phyloP scores from a whole-genome alignment of 2,329 filamentous ascomycete genomes.

The Ophiostoma perfectum region DNA sequence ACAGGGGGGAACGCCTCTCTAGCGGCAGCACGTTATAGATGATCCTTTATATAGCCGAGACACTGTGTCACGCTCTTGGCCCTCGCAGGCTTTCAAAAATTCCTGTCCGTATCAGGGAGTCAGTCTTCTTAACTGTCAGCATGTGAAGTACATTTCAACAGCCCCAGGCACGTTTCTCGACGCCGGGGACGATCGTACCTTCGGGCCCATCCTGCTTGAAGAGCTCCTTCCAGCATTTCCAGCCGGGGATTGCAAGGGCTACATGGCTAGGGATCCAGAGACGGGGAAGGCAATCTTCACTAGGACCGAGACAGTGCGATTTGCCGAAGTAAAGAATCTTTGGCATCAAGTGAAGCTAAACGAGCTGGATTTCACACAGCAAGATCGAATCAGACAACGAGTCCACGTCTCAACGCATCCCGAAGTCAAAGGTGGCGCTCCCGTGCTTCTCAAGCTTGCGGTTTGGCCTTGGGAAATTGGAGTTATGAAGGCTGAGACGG shows the following conservation, averaged over 20 bases:
- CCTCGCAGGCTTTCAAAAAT: no score
- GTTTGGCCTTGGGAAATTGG: slow-evolving; percentile 27
- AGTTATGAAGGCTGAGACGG: slow-evolving; percentile 27
- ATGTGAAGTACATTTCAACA: slow-evolving; percentile 40
- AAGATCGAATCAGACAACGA: slow-evolving; percentile 29
- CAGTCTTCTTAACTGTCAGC: slow-evolving; percentile 27
- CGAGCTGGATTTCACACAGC: slow-evolving; percentile 32
- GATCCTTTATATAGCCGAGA: no score
- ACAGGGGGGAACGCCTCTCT: no score
- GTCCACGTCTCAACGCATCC: slow-evolving; percentile 28
- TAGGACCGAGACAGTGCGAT: slow-evolving; percentile 27
- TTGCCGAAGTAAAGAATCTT: slow-evolving; percentile 33
- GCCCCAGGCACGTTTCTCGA: slow-evolving; percentile 32
- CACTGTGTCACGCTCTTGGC: no score
- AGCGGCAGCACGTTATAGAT: no score
- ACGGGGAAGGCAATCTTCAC: slow-evolving; percentile 31
- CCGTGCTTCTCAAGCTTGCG: slow-evolving; percentile 29
- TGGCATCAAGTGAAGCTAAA: slow-evolving; percentile 36
- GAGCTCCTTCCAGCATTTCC: slow-evolving; percentile 37
- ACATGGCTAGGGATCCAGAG: slow-evolving; percentile 30
- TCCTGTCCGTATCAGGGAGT: no score
- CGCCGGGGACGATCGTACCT: slow-evolving; percentile 33
- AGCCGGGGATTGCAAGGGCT: slow-evolving; percentile 36
- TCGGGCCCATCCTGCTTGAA: slow-evolving; percentile 33
- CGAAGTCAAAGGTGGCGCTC: slow-evolving; percentile 17